Evolutionary conservation across 805 yeast species (phyloP).

Genomic region (Alloascoidea hylecoeti): DNA sequence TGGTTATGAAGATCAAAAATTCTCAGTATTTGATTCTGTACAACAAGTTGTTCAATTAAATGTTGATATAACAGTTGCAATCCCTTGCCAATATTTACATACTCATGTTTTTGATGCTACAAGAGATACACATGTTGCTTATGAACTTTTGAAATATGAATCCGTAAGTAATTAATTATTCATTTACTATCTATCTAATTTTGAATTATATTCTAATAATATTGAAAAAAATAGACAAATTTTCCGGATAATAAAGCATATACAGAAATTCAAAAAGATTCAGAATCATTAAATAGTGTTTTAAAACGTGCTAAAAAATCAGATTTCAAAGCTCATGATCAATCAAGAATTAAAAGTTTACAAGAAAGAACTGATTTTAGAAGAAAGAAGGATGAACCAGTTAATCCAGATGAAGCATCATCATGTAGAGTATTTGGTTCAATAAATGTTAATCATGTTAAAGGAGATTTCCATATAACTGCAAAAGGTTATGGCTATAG

Average conservation of each 20-base stretch:
- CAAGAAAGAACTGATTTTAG: conserved; percentile 5
- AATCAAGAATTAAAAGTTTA: conserved; percentile 7
- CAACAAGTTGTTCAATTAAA: conserved; percentile 53
- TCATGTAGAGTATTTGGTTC: conserved; percentile 83
- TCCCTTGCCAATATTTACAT: conserved; percentile 69
- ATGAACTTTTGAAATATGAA: conserved; percentile 59
- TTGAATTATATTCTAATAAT: too few species aligned
- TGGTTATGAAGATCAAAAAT: conserved; percentile 68
- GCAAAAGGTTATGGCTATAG: conserved; percentile 55
- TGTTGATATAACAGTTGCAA: conserved; percentile 64
- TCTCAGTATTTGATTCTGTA: conserved; percentile 52
- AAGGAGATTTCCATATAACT: conserved; percentile 76
- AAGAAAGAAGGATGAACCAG: conserved; percentile 7
- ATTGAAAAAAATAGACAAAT: not conserved
- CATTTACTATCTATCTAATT: too few species aligned
- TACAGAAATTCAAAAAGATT: conserved; percentile 1
- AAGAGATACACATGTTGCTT: conserved; percentile 64
- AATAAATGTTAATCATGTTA: conserved; percentile 72
- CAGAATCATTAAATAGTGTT: conserved; percentile 9
- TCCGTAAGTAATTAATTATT: conserved; percentile 23
- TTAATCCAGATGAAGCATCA: conserved; percentile 18
- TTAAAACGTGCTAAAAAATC: conserved; percentile 9
- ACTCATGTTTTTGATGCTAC: conserved; percentile 71
- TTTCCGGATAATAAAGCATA: conserved; percentile 3
- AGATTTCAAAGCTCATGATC: conserved; percentile 8